A percentile compares a stretch with the other conserved stretches of the same genome.
Conservation (phyloP, 2,329 filamentous ascomycete species). For the Aspergillus tamarii region DNA sequence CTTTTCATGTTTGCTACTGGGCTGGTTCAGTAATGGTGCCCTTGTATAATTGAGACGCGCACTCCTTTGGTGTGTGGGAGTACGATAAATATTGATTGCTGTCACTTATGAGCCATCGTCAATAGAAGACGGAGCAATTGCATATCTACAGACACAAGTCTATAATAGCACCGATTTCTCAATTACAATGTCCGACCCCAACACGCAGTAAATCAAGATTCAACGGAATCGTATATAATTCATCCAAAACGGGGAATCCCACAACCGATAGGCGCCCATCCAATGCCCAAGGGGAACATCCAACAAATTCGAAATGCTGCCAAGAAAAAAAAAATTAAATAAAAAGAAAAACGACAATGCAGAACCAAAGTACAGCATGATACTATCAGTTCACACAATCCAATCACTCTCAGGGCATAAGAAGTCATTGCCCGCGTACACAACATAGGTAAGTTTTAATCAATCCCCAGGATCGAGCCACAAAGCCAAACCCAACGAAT, state of each 20-base stretch:
- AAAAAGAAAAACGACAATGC: background rate
- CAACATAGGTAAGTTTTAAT: background rate
- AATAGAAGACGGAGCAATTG: background rate
- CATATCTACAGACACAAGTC: background rate
- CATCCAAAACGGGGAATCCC: slow-evolving; percentile 6
- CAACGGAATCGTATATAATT: slow-evolving; percentile 8
- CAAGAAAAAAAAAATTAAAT: background rate
- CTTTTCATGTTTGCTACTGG: background rate
- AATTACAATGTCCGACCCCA: background rate
- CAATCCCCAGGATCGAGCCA: background rate
- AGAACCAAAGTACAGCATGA: background rate
- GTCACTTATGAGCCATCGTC: too few relatives aligned
- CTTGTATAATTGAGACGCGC: background rate
- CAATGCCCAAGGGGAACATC: slow-evolving; percentile 19
- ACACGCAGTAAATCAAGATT: slow-evolving; percentile 5
- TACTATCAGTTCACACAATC: background rate
- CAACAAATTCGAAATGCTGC: slow-evolving; percentile 3
- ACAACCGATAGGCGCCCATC: slow-evolving; percentile 19
- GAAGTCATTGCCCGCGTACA: background rate
- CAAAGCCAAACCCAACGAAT: background rate
- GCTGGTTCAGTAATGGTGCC: background rate
- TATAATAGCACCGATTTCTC: background rate
- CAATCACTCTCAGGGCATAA: background rate
- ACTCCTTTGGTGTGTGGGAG: background rate
- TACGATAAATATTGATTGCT: background rate